These are phyloP conservation scores for Closterium sp. DNA, from an alignment of 139 green algal species.

Conservation along the genomic window DNA sequence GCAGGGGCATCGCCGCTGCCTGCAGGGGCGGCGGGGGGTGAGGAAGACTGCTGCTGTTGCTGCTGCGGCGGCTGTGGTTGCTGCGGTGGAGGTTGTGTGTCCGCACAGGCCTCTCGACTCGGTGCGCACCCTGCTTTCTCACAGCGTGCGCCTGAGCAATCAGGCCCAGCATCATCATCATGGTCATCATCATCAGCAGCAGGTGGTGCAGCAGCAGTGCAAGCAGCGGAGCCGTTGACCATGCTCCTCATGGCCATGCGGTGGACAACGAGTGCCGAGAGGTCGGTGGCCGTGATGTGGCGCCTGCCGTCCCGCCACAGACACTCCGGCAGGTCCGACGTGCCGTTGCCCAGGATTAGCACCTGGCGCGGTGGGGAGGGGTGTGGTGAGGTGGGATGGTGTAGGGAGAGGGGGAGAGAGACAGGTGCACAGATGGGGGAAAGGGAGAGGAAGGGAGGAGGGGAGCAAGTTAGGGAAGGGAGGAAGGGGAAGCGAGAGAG, in stretches of 20 bases:
- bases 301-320: background rate
- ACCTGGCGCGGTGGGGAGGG: background rate
- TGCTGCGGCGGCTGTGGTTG: too few relatives aligned
- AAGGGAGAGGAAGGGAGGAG: background rate
- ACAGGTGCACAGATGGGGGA: background rate
- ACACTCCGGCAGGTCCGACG: background rate
- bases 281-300: background rate
- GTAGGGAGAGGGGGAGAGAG: too few relatives aligned
- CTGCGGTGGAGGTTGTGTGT: background rate
- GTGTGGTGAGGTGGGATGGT: background rate
- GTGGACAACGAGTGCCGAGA: background rate
- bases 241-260: background rate
- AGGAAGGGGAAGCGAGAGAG: too few relatives aligned
- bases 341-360: background rate
- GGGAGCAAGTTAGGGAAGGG: too few relatives aligned
- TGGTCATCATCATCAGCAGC: background rate
- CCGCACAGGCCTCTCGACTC: background rate
- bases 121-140: background rate
- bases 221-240: too few relatives aligned
- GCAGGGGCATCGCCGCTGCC: background rate
- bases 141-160: background rate
- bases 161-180: background rate
- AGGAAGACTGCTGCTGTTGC: background rate
- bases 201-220: background rate
- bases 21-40: too few relatives aligned